Base-by-base conservation (phyloP, 441 rosid species). In the Viola pubescens region DNA sequence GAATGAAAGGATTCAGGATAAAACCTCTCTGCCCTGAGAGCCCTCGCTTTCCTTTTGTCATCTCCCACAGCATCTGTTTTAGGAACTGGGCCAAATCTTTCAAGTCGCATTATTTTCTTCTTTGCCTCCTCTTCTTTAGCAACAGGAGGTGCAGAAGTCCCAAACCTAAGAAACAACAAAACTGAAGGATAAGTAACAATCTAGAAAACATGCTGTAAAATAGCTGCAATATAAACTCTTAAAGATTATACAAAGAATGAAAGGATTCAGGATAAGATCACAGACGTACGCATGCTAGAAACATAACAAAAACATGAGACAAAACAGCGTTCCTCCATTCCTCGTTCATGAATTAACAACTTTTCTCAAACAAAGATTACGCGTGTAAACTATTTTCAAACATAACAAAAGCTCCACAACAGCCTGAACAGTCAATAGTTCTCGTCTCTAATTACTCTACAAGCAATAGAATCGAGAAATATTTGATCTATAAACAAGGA, bases 11-110 rank as follows among this genome's bases (percentile, higher is more conserved):
- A 26, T 26, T 1, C 5, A n/a, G 26, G 6, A 54, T 38, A 54
- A 59, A 44, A 89, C 98, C 99, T 90, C 75, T 90, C 96, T 52
- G 97, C 91, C 94, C 96, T 88, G 34, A 83, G 52, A 4, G 91
- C 89, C 77, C 92, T 82, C 54, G 91, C 94, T 71, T 89, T 84
- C 66, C 85, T 82, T 59, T 89, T 89, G 43, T 86, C 92, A 67
- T 88, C 97, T 64, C 89, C 97, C 58, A 70, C 68, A 0, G 79
- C 46, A 71, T 80, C 86, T 41, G 64, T 34, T 68, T 80, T 79
- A 3, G 78, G 39, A 61, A 64, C 56, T 19, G 79, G 67, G 39
- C 86, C 77, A 68, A 92, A 87, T 62, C 94, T 86, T 7, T 84
- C 88, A 44, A 78, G 85, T 59, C 97, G 81, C 59, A 96, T 91